Evolutionary conservation across 1,284 basidiomycete genomes (phyloP), one percentile per base, ranked within the genome.

Genomic region (Earliella scabrosa): DNA sequence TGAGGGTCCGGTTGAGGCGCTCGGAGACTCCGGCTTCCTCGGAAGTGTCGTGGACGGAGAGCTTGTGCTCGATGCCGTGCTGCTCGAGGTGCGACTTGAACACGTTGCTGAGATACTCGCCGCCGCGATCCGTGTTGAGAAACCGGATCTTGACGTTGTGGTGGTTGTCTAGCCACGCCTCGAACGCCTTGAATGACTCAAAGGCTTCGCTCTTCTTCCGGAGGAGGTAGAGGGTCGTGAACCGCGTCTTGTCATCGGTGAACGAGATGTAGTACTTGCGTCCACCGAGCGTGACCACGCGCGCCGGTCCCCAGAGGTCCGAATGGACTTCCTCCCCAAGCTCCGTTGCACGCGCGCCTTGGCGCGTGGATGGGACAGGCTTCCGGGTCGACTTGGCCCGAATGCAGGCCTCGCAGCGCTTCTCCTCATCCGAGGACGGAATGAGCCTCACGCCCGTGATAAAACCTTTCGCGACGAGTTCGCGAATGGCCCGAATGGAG

Each of bases 21-120:
- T 78, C 48, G 77, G 35, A 9, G 8, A 10, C 16, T 5, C 35
- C 35, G 35, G 8, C 16, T n/a, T 36, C 9, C 72, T 6, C 35
- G 5, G 10, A 16, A 10, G 35, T 10, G n/a, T 36, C 35, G n/a
- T 36, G 35, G 35, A 36, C 16, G 35, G 35, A 10, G n/a, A 36
- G 35, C n/a, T n/a, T 9, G 8, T n/a, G n/a, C n/a, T 71, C 72
- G 21, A 74, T 65, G 6, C 74, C 71, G 60, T 76, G 75, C 52
- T 73, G 71, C 16, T 45, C 31, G 16, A 52, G 50, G 43, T 52
- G 23, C 3, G 29, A n/a, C 21, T 44, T 49, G 23, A 55, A 43
- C 26, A 50, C 39, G 24, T 43, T 32, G 31, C 27, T 34, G 31
- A 50, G 21, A 40, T 49, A 55, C 41, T 55, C 53, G 31, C 53